Evolutionary conservation across 2,329 filamentous ascomycete genomes (phyloP), one percentile per base, ranked within the genome.

Genomic region (Phoma sp.): DNA sequence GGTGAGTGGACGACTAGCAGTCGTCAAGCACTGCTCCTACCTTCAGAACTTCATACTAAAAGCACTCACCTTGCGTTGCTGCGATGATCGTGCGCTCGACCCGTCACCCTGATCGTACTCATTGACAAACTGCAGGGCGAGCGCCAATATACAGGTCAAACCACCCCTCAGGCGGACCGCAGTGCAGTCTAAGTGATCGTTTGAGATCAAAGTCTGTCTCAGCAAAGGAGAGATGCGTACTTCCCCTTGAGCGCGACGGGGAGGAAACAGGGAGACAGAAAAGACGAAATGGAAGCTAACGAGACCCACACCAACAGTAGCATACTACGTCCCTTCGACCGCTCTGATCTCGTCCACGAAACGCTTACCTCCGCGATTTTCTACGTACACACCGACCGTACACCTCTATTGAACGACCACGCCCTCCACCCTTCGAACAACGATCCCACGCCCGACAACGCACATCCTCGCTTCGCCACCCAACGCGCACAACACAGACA

Each of bases 391-490:
- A 17, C 32, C 32, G 15, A 35, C 15, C n/a, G 32, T n/a, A 24
- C 25, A 29, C 19, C 19, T 24, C 12, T 35, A n/a, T 8, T 19
- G 12, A 1, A 17, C 8, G n/a, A 22, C 25, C 10, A 19, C n/a
- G 9, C 13, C 25, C 15, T 24, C 8, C n/a, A 32, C 19, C 10
- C 13, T 27, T 22, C 36, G 27, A 39, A 39, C 25, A 35, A 24
- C n/a, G 25, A 39, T 24, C 35, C 10, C 24, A 32, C 22, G 31
- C 39, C 24, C 22, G 15, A 6, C 12, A 37, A 37, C 25, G 8
- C 40, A 24, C 25, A 36, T 15, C 41, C 51, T 58, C 51, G 54
- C 49, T 46, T 55, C 59, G 48, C 57, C 57, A 57, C 39, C 59
- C 37, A 39, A 19, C 24, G 31, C 43, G 39, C 32, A 22, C 33